Conservation (phyloP, 768 basidiomycete species). For the Coprinopsis sp. region DNA sequence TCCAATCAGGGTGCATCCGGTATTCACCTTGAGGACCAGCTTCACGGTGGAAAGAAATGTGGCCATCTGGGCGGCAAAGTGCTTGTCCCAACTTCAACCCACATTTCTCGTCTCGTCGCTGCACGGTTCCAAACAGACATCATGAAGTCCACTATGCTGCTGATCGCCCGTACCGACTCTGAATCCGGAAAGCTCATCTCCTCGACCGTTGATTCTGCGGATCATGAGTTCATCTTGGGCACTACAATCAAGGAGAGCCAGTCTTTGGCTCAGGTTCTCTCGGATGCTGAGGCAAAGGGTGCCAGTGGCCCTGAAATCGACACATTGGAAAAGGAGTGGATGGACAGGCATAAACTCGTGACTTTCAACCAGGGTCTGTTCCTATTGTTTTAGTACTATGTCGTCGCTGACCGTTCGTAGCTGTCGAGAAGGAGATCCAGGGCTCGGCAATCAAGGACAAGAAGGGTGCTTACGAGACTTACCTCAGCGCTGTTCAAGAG, state of each 20-base stretch:
- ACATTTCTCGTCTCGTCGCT: slow-evolving; percentile 78
- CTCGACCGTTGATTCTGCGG: slow-evolving; percentile 74
- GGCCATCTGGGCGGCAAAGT: slow-evolving; percentile 92
- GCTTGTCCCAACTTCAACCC: slow-evolving; percentile 84
- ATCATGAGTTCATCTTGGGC: slow-evolving; percentile 76
- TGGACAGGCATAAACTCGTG: slow-evolving; percentile 56
- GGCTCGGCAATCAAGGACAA: slow-evolving; percentile 49
- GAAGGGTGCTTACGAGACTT: slow-evolving; percentile 51
- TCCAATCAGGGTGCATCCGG: slow-evolving; percentile 73
- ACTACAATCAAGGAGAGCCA: slow-evolving; percentile 44
- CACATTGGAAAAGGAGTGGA: slow-evolving; percentile 73
- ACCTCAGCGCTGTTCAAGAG: slow-evolving; percentile 51
- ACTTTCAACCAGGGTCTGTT: slow-evolving; percentile 80
- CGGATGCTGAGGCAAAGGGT: slow-evolving; percentile 61
- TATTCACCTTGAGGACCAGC: slow-evolving; percentile 91
- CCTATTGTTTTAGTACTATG: neutral
- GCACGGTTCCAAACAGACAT: slow-evolving; percentile 90
- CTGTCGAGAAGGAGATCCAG: slow-evolving; percentile 55
- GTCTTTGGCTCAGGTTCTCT: slow-evolving; percentile 65
- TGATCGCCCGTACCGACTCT: slow-evolving; percentile 91
- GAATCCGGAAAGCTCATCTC: slow-evolving; percentile 83
- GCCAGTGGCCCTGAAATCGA: slow-evolving; percentile 67
- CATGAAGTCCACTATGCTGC: slow-evolving; percentile 79
- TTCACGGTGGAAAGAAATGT: slow-evolving; percentile 95
- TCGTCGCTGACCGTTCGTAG: slow-evolving; percentile 31